Percentiles rank a stretch among this genome's conserved stretches.
Conservation (phyloP, 805 yeast genomes). For the Metschnikowia sp. region DNA sequence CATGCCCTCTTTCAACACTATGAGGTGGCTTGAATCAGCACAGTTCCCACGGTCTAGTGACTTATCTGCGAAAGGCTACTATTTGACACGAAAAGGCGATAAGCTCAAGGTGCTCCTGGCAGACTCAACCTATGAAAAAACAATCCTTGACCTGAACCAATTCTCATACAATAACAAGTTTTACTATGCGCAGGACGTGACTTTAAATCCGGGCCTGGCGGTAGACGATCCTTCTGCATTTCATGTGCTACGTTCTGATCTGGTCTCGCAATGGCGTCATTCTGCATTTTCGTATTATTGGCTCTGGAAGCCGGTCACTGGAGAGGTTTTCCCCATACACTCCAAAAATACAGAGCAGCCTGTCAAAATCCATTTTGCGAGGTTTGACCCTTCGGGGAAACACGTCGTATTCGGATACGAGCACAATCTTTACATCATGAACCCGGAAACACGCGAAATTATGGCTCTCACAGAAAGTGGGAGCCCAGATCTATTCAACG, state of each 20-base stretch:
- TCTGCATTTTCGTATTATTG: conserved; percentile 37
- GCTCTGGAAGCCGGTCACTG: conserved; percentile 28
- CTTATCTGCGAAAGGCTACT: conserved; percentile 27
- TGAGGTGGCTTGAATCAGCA: conserved; percentile 28
- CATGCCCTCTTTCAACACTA: conserved; percentile 2
- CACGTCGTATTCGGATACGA: conserved; percentile 54
- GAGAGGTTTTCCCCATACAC: conserved; percentile 31
- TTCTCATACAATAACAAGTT: conserved; percentile 44
- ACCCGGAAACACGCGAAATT: conserved; percentile 23
- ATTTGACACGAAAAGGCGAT: conserved; percentile 17
- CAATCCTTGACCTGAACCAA: conserved; percentile 26
- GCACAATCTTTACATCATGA: conserved; percentile 52
- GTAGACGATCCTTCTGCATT: conserved; percentile 41
- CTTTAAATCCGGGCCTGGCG: conserved; percentile 38
- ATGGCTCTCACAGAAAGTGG: conserved; percentile 52
- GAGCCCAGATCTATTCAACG: conserved; percentile 50
- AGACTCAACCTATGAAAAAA: conserved; percentile 25
- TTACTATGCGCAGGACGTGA: conserved; percentile 28
- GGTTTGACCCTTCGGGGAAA: conserved; percentile 61
- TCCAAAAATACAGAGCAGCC: conserved; percentile 16
- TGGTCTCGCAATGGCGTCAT: conserved; percentile 41
- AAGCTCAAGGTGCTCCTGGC: conserved; percentile 24
- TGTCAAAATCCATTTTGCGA: conserved; percentile 36
- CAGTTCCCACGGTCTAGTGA: conserved; percentile 29
- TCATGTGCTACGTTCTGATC: conserved; percentile 56